Evolutionary conservation across 2,329 filamentous ascomycete genomes (phyloP), one percentile per base, ranked within the genome.

Genomic region (Myriosclerotinia duriaeana): DNA sequence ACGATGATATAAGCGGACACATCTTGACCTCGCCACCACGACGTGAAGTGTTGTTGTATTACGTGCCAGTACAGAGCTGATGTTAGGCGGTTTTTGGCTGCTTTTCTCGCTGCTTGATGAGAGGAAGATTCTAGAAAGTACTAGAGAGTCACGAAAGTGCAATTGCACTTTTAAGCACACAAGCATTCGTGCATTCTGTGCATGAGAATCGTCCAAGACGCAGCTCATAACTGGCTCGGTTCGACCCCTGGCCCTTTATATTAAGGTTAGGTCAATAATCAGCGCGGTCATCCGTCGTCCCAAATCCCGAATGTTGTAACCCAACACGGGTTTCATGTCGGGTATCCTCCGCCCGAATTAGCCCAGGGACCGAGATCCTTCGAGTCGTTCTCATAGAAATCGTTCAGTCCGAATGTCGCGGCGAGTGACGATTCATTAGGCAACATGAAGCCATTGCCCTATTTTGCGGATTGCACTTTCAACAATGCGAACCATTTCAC

Each of bases 401-500:
- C 7, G 46, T 22, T 55, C 48, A 36, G 48, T 38, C 14, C 26
- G 11, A 44, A 26, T 26, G 50, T 38, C 40, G 53, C 56, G 62
- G 52, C 52, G 15, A 64, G 53, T 55, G 48, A 54, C 30, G 50
- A 64, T 64, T 53, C 36, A 64, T 42, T 54, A 63, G 60, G 60
- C 60, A 44, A 54, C 9, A 30, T 42, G 26, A 55, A 64, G 60
- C 17, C n/a, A 26, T 56, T 46, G 20, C 26, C 30, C n/a, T 50
- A 1, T 44, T 48, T 64, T 38, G 40, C 30, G 14, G 14, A 56
- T 64, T 58, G 53, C 62, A 64, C 62, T 46, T 64, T 64, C 53
- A 30, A 38, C 44, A 44, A 14, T 48, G 62, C 53, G 62, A 64
- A 48, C 38, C 20, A 64, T 64, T 58, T 48, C 53, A 64, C 61